Evolutionary conservation across 2,329 filamentous ascomycete species (phyloP), one percentile per base, ranked within the genome.

Genomic region (Incumbomyces lentus): DNA sequence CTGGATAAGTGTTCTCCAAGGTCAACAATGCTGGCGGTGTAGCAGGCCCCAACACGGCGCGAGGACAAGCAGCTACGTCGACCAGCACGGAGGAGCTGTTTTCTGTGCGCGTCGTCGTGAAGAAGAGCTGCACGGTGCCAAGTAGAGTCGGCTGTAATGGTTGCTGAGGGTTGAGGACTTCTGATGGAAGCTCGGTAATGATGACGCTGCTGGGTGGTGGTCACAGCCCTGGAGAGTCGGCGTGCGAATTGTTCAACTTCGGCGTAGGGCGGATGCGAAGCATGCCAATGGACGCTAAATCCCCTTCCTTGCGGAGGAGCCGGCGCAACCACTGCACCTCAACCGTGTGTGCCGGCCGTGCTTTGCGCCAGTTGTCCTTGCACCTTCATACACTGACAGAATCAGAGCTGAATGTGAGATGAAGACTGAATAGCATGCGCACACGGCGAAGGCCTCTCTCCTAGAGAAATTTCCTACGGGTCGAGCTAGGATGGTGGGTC

Each of bases 191-290:
- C 26, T 31, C 33, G 22, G 41, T 34, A 43, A 34, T 33, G 31
- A 43, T 43, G 40, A 43, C 40, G 40, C 17, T 35, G 40, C 35
- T 18, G 40, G 11, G 19, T 43, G 19, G 41, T 6, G 18, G 38
- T 18, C 16, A 17, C 11, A 31, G 8, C 29, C 13, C 29, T 33
- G 40, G 40, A 43, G 31, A 12, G 2, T 35, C 33, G 14, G 17
- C 40, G 5, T 16, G 12, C 26, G 22, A 26, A 26, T 5, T 8
- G 22, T 26, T 26, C 22, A 8, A 26, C 22, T 26, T 26, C 40
- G 40, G 40, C 26, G 16, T 22, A 11, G 2, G 30, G 40, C 40
- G 40, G 40, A 32, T 42, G 29, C n/a, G n/a, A 30, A 40, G 18
- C 17, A 12, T 31, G 14, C 18, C 16, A 14, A 39, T 14, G 14